Evolutionary conservation across 495 filamentous ascomycete species (phyloP).

Genomic region (Hypoxylon perforatum): DNA sequence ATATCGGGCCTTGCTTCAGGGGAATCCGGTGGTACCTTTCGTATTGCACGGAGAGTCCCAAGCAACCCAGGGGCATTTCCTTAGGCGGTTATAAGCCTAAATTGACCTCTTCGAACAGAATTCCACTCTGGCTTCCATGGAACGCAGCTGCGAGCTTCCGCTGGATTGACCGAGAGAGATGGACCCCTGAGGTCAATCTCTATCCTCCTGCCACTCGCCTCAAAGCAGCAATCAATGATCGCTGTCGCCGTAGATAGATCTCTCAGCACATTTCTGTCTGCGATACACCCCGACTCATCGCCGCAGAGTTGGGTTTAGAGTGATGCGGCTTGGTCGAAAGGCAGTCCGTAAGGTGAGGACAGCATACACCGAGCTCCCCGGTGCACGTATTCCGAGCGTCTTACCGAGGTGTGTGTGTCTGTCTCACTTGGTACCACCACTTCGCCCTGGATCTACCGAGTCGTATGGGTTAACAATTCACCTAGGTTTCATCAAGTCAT

Average conservation of each 20-base stretch:
- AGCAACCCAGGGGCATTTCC: neutral
- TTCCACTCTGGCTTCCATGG: neutral
- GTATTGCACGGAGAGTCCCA: neutral
- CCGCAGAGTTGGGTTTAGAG: constrained; percentile 21
- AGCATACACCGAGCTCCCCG: neutral
- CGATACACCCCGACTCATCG: neutral
- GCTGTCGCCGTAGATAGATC: neutral
- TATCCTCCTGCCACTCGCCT: neutral
- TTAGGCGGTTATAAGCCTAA: neutral
- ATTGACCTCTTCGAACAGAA: neutral
- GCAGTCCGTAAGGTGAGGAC: too few relatives aligned
- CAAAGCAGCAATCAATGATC: neutral
- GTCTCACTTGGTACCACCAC: neutral
- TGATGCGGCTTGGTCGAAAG: neutral
- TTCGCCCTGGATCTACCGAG: neutral
- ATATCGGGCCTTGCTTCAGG: neutral
- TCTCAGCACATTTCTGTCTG: neutral
- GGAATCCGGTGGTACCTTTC: neutral
- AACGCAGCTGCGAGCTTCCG: neutral
- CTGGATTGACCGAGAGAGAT: neutral
- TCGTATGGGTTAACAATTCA: constrained; percentile 1
- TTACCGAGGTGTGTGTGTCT: neutral
- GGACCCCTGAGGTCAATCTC: neutral
- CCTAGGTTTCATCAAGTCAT: neutral
- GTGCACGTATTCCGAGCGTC: neutral